Evolutionary conservation across 371 early-diverging fungal genomes (phyloP).

Genomic region (Thermomucor indicae-seudaticae): DNA sequence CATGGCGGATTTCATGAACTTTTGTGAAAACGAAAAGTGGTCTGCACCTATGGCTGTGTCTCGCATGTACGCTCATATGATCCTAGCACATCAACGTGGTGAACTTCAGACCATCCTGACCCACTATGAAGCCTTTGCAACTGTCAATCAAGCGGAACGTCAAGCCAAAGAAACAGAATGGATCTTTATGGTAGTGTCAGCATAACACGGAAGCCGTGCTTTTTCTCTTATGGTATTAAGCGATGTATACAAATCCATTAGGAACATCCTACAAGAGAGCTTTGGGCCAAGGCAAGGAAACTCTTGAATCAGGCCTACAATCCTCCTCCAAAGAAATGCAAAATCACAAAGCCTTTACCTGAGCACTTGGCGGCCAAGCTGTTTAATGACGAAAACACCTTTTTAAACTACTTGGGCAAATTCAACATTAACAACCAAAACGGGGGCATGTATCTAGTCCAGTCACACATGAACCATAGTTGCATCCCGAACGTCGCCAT

Average conservation of each 20-base stretch:
- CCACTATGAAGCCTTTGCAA: constrained; percentile 62
- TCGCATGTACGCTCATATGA: constrained; percentile 54
- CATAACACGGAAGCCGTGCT: neutral
- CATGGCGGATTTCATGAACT: constrained; percentile 38
- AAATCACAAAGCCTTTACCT: constrained; percentile 52
- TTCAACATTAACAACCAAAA: constrained; percentile 70
- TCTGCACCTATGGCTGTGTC: constrained; percentile 55
- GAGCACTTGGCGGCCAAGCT: constrained; percentile 33
- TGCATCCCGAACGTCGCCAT: constrained; percentile 55
- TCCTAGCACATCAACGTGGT: constrained; percentile 53
- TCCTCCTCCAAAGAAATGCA: constrained; percentile 46
- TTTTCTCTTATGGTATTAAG: neutral
- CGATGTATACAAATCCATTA: too few species aligned
- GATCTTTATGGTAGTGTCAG: constrained; percentile 53
- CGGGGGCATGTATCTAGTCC: constrained; percentile 62
- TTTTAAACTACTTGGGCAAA: constrained; percentile 57
- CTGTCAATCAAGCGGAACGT: constrained; percentile 60
- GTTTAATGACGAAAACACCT: constrained; percentile 56
- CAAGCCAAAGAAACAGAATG: constrained; percentile 64
- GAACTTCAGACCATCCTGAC: constrained; percentile 46
- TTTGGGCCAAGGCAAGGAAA: constrained; percentile 51
- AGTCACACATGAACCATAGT: constrained; percentile 59
- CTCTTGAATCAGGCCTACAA: constrained; percentile 45
- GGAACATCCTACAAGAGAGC: constrained; percentile 44
- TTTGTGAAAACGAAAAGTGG: constrained; percentile 52